Evolutionary conservation across 2,329 filamentous ascomycete species (phyloP), one percentile per base, ranked within the genome.

Genomic region (Aspergillus brasiliensis): DNA sequence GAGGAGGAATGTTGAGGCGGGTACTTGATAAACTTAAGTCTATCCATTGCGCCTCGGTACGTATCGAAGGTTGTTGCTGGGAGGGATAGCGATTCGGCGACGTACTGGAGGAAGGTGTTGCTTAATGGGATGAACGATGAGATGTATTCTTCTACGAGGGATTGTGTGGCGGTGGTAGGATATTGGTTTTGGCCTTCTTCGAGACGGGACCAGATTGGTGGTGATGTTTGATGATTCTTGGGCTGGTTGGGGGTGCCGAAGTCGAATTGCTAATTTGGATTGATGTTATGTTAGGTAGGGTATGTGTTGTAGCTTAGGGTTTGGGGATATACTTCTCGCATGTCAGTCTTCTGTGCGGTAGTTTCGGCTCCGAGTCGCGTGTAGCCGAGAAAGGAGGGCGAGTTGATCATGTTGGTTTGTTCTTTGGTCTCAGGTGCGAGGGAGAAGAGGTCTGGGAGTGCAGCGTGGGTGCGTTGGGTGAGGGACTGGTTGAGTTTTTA

Each of bases 11-110:
- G 54, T 1, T 69, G 59, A 4, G 64, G 81, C 0, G 83, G 83
- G 58, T 85, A 85, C 67, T 84, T 85, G 58, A 85, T 77, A 57
- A 85, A 82, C 57, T 86, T 86, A 42, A 86, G 74, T 62, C 75
- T 67, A 66, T 84, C 82, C 75, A 86, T 85, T 3, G 67, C 67
- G 2, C 74, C 74, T 52, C 67, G 68, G 73, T 85, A 85, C 11
- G 72, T 73, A 58, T 80, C 76, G 65, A 86, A 85, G 0, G 83
- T 82, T 15, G 75, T 72, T 0, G 75, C 54, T 0, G 79, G 66
- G 0, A 86, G 75, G 0, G 78, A 80, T n/a, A 86, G 76, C 11
- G 78, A 79, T 68, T 86, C 83, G n/a, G 83, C 83, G 19, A 85
- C 83, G 7, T 82, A 75, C 8, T 78, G 80, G n/a, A 83, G 83